Conservation (phyloP, 1,139 yeast genomes). For the Geotrichum phurueaensis region DNA sequence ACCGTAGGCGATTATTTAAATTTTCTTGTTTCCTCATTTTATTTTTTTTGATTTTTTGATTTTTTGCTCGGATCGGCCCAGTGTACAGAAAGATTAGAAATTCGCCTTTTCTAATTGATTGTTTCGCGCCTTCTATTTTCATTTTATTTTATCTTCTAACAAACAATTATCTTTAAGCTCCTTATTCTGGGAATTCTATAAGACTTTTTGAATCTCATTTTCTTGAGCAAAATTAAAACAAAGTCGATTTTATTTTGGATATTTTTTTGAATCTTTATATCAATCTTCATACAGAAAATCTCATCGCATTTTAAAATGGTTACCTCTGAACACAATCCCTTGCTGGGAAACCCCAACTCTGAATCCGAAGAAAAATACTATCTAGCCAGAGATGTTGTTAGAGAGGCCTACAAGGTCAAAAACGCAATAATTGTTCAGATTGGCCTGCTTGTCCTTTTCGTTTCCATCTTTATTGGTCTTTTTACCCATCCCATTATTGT, state of each 20-base stretch:
- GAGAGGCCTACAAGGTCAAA: background rate
- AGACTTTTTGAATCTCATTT: background rate
- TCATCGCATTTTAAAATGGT: background rate
- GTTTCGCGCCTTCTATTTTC: background rate
- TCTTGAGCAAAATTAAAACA: background rate
- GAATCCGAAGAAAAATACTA: background rate
- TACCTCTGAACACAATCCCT: background rate
- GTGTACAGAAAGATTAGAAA: conserved; percentile 3
- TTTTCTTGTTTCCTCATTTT: background rate
- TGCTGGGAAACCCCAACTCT: conserved; percentile 1
- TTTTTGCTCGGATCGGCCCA: background rate
- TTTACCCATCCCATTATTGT: conserved; percentile 21
- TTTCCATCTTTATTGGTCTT: conserved; percentile 19
- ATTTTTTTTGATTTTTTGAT: background rate
- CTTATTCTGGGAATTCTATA: background rate
- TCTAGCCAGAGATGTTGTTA: conserved; percentile 3
- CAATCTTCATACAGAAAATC: background rate
- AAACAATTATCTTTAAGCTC: background rate
- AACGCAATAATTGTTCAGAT: conserved; percentile 20
- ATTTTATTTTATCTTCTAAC: background rate
- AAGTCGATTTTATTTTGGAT: background rate
- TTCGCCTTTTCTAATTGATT: conserved; percentile 1
- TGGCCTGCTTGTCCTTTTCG: conserved; percentile 19
- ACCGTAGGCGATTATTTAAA: background rate
- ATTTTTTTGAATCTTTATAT: background rate